phyloP scores from a whole-genome alignment of 106 monocot species.

The Agapanthus africanus region DNA sequence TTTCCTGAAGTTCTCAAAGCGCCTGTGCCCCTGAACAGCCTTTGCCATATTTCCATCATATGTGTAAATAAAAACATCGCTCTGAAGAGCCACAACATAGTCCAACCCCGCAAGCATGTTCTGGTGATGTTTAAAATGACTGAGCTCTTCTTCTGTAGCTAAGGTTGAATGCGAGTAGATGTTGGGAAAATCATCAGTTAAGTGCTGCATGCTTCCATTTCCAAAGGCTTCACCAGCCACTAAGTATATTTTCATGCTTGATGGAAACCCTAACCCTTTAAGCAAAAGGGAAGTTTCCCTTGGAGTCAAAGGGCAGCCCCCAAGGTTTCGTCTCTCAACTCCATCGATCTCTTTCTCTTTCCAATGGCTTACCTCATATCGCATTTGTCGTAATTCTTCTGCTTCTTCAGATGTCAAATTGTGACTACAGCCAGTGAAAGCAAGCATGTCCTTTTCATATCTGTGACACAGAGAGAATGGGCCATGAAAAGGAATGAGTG shows the following conservation, averaged over 20 bases:
- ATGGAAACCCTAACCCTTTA: slow-evolving; percentile 75
- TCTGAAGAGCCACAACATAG: slow-evolving; percentile 83
- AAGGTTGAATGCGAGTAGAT: slow-evolving; percentile 66
- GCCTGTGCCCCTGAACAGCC: slow-evolving; percentile 93
- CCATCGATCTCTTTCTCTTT: slow-evolving; percentile 96
- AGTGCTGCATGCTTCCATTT: slow-evolving; percentile 74
- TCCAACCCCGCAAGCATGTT: slow-evolving; percentile 99
- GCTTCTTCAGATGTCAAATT: slow-evolving; percentile 73
- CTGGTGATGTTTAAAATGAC: slow-evolving; percentile 62
- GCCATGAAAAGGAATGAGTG: too few species aligned
- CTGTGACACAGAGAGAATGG: slow-evolving; percentile 50
- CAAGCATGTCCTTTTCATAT: slow-evolving; percentile 96
- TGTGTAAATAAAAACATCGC: slow-evolving; percentile 89
- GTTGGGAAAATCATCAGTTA: slow-evolving; percentile 71
- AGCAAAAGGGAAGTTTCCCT: slow-evolving; percentile 92
- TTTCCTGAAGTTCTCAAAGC: slow-evolving; percentile 85
- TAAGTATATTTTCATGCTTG: slow-evolving; percentile 77
- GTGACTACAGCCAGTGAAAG: slow-evolving; percentile 90
- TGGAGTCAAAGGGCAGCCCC: slow-evolving; percentile 91
- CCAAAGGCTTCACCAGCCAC: slow-evolving; percentile 93
- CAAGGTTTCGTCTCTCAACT: slow-evolving; percentile 49
- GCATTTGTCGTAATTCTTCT: slow-evolving; percentile 73
- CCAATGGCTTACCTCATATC: slow-evolving; percentile 86
- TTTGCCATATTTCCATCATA: slow-evolving; percentile 99
- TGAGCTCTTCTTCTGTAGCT: slow-evolving; percentile 63